These are phyloP conservation scores for Xylariomycetidae sp. DNA, from an alignment of 2,329 filamentous ascomycete species.

Conservation along the genomic window DNA sequence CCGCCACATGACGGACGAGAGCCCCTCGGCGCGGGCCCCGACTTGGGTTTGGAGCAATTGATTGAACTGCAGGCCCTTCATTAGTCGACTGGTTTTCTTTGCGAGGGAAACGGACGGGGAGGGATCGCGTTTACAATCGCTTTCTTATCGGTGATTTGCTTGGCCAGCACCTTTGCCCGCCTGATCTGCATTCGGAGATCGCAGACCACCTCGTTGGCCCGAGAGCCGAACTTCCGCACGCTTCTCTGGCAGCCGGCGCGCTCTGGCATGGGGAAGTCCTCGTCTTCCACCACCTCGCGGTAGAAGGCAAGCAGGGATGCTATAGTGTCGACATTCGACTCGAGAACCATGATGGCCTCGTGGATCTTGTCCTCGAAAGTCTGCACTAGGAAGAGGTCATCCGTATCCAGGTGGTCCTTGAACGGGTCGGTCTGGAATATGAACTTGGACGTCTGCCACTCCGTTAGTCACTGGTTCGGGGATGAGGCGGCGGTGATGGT, in stretches of 20 bases:
- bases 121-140: constrained; percentile 8
- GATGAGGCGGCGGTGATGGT: no score
- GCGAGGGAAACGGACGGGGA: background rate
- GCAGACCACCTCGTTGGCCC: constrained; percentile 24
- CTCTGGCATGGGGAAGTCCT: constrained; percentile 9
- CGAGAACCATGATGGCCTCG: constrained; percentile 25
- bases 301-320: constrained; percentile 16
- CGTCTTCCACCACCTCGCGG: constrained; percentile 6
- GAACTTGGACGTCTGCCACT: no score
- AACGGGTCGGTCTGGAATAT: no score
- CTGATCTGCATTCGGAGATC: constrained; percentile 27
- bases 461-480: no score
- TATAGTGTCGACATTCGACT: constrained; percentile 27
- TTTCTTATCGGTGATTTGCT: constrained; percentile 27
- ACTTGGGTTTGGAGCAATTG: constrained; percentile 13
- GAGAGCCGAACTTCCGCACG: constrained; percentile 13
- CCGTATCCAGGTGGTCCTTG: constrained; percentile 5
- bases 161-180: constrained; percentile 23
- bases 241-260: constrained; percentile 5
- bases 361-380: constrained; percentile 26
- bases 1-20: constrained; percentile 10
- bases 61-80: background rate
- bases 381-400: constrained; percentile 27
- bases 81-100: background rate
- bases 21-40: constrained; percentile 16